Evolutionary conservation across 768 basidiomycete genomes (phyloP).

Genomic region (Tulasnella sp.): DNA sequence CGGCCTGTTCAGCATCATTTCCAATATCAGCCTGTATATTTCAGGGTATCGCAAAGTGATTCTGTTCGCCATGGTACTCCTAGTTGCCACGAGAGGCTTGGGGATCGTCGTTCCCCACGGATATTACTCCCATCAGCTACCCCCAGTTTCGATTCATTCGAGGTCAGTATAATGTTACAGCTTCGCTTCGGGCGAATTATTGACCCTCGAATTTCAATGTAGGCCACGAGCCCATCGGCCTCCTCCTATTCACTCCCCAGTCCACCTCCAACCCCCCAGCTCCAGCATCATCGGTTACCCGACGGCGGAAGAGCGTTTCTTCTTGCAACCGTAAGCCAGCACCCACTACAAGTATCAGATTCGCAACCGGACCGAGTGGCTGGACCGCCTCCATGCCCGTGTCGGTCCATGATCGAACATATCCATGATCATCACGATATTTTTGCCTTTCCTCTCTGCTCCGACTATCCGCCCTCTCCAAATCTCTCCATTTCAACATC

Average conservation of each 20-base stretch:
- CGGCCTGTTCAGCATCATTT: no score
- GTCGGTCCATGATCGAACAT: not conserved
- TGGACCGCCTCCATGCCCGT: not conserved
- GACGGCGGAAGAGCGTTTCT: no score
- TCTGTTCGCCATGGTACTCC: not conserved
- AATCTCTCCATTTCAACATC: not conserved
- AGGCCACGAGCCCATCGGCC: not conserved
- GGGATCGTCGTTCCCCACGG: not conserved
- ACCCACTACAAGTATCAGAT: not conserved
- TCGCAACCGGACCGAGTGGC: not conserved
- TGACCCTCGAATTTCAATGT: not conserved
- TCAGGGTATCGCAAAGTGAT: not conserved
- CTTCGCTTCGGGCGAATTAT: not conserved
- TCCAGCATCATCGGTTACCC: no score
- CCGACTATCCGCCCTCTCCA: not conserved
- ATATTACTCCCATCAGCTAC: not conserved
- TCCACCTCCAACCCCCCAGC: not conserved
- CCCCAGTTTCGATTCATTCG: not conserved
- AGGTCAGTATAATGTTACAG: not conserved
- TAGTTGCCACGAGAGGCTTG: not conserved
- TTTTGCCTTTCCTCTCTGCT: not conserved
- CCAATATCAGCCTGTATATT: no score
- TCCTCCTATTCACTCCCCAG: not conserved
- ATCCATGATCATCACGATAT: not conserved
- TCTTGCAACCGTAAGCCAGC: not conserved